Evolutionary conservation across 306 rosid genomes (phyloP).

Genomic region (Acacia melanoxylon): DNA sequence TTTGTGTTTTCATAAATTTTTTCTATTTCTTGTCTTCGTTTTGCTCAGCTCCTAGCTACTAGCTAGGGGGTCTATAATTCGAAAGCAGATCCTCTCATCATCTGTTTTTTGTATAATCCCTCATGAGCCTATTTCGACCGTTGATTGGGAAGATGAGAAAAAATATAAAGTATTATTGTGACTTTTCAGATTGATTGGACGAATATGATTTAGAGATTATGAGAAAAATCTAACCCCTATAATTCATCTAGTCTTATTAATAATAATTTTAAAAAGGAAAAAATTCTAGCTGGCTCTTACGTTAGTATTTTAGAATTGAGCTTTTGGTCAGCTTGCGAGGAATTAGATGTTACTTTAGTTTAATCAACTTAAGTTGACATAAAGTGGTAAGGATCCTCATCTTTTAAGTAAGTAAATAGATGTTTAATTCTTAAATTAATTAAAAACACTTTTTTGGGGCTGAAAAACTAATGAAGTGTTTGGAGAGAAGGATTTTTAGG

Average conservation of each 20-base stretch:
- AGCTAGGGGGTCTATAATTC: not conserved
- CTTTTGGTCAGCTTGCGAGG: not conserved
- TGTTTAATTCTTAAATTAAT: not conserved
- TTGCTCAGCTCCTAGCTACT: not conserved
- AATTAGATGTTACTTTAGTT: not conserved
- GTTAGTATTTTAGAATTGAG: not conserved
- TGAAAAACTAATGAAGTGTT: not conserved
- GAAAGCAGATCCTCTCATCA: no score
- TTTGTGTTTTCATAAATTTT: slow-evolving; percentile 11
- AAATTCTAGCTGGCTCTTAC: not conserved
- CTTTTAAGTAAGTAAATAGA: not conserved
- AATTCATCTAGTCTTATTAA: not conserved
- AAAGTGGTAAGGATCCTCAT: not conserved
- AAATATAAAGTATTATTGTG: no score
- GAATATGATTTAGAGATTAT: no score
- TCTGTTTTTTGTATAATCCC: no score
- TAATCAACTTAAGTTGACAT: not conserved
- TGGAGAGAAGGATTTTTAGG: not conserved
- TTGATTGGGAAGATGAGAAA: no score
- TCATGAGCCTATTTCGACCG: no score
- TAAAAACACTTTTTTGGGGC: no score
- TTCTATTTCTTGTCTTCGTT: not conserved
- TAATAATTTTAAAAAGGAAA: no score
- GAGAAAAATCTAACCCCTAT: not conserved
- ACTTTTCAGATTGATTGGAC: no score